Conservation (phyloP, 2,329 filamentous ascomycete genomes). For the Cladosporium cucumerinum region DNA sequence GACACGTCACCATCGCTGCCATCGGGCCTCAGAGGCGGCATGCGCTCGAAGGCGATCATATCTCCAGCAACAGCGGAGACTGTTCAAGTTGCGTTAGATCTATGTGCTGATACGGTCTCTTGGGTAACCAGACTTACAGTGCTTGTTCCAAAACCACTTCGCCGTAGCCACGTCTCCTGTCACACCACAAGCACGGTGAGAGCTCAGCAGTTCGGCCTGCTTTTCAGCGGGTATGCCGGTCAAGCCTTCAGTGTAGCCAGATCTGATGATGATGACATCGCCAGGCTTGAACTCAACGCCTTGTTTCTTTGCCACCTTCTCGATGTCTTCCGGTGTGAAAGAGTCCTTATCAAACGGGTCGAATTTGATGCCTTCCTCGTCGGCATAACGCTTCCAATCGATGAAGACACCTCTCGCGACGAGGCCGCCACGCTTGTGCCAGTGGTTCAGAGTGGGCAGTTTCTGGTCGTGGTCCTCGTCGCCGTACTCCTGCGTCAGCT, state of each 20-base stretch:
- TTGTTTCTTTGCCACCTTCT: constrained; percentile 45
- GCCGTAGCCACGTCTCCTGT: constrained; percentile 49
- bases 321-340: constrained; percentile 46
- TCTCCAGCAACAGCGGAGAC: constrained; percentile 57
- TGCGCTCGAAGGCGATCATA: constrained; percentile 50
- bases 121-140: constrained; percentile 30
- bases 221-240: constrained; percentile 38
- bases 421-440: constrained; percentile 52
- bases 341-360: constrained; percentile 49
- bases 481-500: constrained; percentile 29
- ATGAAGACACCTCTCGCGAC: constrained; percentile 57
- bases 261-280: constrained; percentile 57
- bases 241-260: constrained; percentile 50
- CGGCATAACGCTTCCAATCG: constrained; percentile 58
- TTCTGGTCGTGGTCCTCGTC: constrained; percentile 30
- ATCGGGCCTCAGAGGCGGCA: constrained; percentile 30
- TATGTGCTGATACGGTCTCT: not conserved
- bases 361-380: constrained; percentile 53
- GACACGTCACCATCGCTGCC: constrained; percentile 26
- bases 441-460: constrained; percentile 40
- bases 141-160: constrained; percentile 57
- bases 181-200: constrained; percentile 37
- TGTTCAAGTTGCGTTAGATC: not conserved
- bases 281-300: constrained; percentile 45
- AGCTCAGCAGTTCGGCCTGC: constrained; percentile 42